Conservation (phyloP, 2,329 filamentous ascomycete species). For the Neonectria coccinea region DNA sequence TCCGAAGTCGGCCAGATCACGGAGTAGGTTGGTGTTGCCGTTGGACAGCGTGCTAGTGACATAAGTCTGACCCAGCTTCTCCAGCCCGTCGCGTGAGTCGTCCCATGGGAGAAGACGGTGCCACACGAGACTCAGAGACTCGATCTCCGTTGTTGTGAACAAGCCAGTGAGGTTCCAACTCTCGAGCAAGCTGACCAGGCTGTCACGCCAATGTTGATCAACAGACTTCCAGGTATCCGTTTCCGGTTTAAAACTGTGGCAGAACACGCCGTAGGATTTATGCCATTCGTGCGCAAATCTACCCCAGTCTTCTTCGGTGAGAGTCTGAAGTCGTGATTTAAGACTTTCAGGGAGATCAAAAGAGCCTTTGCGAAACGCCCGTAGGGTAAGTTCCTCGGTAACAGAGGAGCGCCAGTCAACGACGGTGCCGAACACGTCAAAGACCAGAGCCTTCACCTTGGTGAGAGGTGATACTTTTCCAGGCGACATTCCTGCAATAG, state of each 20-base stretch:
- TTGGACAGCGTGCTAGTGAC: constrained; percentile 78
- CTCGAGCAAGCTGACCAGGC: constrained; percentile 69
- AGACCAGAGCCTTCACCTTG: constrained; percentile 70
- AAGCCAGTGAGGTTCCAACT: constrained; percentile 67
- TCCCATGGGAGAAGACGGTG: constrained; percentile 78
- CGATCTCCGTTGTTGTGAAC: constrained; percentile 72
- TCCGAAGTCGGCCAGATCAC: constrained; percentile 71
- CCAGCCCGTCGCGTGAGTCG: constrained; percentile 70
- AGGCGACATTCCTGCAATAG: constrained; percentile 43
- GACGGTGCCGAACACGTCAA: constrained; percentile 84
- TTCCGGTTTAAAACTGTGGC: constrained; percentile 61
- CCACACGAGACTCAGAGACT: constrained; percentile 76
- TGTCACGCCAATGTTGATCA: constrained; percentile 76
- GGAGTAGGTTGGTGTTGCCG: constrained; percentile 75
- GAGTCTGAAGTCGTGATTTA: constrained; percentile 59
- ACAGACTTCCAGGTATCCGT: constrained; percentile 72
- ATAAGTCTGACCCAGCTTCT: constrained; percentile 61
- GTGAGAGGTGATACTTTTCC: constrained; percentile 42
- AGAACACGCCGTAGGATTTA: constrained; percentile 72
- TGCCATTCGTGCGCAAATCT: constrained; percentile 79
- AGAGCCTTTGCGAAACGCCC: constrained; percentile 60
- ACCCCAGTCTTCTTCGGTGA: constrained; percentile 71
- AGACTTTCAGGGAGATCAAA: constrained; percentile 62
- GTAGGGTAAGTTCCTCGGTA: constrained; percentile 65
- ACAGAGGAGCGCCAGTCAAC: constrained; percentile 83